These are phyloP conservation scores for Lumnitzera racemosa DNA, from an alignment of 345 rosid species.

Conservation along the genomic window DNA sequence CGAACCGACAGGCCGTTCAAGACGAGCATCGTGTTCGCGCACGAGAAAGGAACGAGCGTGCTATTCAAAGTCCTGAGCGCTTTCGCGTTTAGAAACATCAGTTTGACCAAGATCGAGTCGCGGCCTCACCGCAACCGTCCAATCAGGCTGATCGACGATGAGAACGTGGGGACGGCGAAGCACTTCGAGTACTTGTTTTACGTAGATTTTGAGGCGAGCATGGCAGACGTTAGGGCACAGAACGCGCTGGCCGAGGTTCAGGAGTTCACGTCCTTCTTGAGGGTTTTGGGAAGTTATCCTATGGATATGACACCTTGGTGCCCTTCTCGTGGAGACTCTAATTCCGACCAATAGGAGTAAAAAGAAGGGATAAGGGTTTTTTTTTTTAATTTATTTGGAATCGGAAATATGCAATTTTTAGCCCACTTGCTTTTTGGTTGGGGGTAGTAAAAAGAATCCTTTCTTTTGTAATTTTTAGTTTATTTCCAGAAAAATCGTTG, in stretches of 20 bases:
- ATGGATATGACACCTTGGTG: slow-evolving; percentile 99
- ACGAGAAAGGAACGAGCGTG: slow-evolving; percentile 86
- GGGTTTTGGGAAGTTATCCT: slow-evolving; percentile 96
- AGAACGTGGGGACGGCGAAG: slow-evolving; percentile 68
- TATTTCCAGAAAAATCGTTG: too few species aligned
- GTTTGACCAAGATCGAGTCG: slow-evolving; percentile 86
- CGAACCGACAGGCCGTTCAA: slow-evolving; percentile 92
- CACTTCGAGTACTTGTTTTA: slow-evolving; percentile 91
- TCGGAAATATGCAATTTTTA: too few species aligned
- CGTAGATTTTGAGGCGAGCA: slow-evolving; percentile 89
- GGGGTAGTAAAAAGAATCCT: too few species aligned
- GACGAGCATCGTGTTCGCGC: slow-evolving; percentile 96
- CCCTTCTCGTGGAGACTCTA: slow-evolving; percentile 31
- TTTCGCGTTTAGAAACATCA: slow-evolving; percentile 87
- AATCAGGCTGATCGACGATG: slow-evolving; percentile 68
- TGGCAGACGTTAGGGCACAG: slow-evolving; percentile 93
- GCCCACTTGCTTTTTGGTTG: too few species aligned
- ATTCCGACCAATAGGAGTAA: not conserved
- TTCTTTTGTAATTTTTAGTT: too few species aligned
- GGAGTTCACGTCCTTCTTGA: slow-evolving; percentile 91
- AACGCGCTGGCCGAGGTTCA: slow-evolving; percentile 98
- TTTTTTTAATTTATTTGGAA: too few species aligned
- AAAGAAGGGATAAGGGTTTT: too few species aligned
- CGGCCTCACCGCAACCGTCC: slow-evolving; percentile 87
- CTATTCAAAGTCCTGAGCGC: slow-evolving; percentile 90